A percentile compares a stretch with the other conserved stretches of the same genome.
phyloP scores from a whole-genome alignment of 78 protist genomes.

The Dictyostelium discoideum region DNA sequence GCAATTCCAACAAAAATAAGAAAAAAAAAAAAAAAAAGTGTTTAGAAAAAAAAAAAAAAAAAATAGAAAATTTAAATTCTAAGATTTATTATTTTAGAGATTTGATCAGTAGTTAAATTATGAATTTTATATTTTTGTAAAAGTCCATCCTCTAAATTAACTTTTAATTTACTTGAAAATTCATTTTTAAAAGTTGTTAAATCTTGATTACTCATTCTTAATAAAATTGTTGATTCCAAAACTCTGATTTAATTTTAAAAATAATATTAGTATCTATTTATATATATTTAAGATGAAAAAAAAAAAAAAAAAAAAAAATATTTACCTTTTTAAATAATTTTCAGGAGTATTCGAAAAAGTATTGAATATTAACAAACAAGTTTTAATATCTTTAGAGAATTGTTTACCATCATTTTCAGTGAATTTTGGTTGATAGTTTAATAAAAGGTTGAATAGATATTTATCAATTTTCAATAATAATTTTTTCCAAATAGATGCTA shows the following conservation, averaged over 20 bases:
- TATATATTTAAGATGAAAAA: not conserved
- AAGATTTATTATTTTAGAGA: not conserved
- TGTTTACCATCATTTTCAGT: slow-evolving; percentile 29
- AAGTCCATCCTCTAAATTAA: slow-evolving; percentile 16
- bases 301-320: not conserved
- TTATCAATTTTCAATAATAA: slow-evolving; percentile 16
- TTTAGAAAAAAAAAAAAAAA: not conserved
- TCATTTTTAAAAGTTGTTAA: slow-evolving; percentile 4
- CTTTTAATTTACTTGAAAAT: not conserved
- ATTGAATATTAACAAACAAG: slow-evolving; percentile 30
- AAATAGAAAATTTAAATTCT: not conserved
- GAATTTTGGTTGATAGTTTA: slow-evolving; percentile 1
- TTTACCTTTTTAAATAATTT: slow-evolving; percentile 35
- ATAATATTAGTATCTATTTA: not conserved
- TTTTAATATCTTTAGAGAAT: slow-evolving; percentile 55
- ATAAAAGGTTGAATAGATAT: slow-evolving; percentile 20
- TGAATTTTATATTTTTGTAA: not conserved
- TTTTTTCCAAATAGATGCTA: slow-evolving; percentile 21
- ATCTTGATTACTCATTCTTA: slow-evolving; percentile 15
- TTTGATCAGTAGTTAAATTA: slow-evolving; percentile 21
- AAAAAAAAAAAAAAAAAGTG: not conserved
- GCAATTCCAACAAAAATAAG: not conserved
- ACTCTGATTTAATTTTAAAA: not conserved
- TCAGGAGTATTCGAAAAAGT: slow-evolving; percentile 41
- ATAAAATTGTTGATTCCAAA: slow-evolving; percentile 12